Base-by-base conservation (phyloP, 1,284 basidiomycete species). In the Boletus chippewaensis region DNA sequence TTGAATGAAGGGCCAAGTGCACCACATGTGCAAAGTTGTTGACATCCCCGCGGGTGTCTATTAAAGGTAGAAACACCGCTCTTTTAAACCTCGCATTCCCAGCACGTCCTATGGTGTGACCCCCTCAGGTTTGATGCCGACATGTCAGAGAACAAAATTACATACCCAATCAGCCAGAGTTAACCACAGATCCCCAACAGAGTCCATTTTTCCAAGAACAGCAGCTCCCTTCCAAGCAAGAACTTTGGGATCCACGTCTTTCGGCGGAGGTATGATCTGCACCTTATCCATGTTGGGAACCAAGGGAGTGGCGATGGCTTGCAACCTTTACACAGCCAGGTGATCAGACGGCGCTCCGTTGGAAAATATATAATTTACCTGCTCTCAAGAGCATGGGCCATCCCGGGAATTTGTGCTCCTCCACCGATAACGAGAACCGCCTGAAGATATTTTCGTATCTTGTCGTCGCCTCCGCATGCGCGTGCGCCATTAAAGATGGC, bases 191-290 rank as follows among this genome's bases (percentile, higher is more conserved):
- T 99, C 95, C 44, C 81, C 77, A 49, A 90, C 81, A 2, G 83
- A 81, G 45, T 98, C 95, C 77, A 99, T 87, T 68, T 92, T 90
- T 28, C 87, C 91, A 52, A 98, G 80, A 18, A 96, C 91, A n/a
- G 88, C 83, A 16, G 89, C 92, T 5, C 95, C 95, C 69, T 97
- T 97, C 95, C 95, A 99, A 20, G 84, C 84, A 38, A 98, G 76
- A 45, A 92, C 84, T 34, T 83, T 80, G 5, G 92, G 91, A 69
- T 98, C 94, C 52, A 97, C 84, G 53, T 94, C 92, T 63, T 94
- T 89, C 2, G 94, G 94, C 2, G 92, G 87, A 15, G 94, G 91
- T 40, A 98, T 89, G 54, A 95, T 90, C 56, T 84, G 81, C 10
- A 93, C 84, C 64, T 89, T 86, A 66, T 88, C 84, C 79, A 91